A percentile compares a stretch with the other conserved stretches of the same genome.
Evolutionary conservation across 2,329 filamentous ascomycete genomes (phyloP).

Genomic region (Curvularia eragrostidis): DNA sequence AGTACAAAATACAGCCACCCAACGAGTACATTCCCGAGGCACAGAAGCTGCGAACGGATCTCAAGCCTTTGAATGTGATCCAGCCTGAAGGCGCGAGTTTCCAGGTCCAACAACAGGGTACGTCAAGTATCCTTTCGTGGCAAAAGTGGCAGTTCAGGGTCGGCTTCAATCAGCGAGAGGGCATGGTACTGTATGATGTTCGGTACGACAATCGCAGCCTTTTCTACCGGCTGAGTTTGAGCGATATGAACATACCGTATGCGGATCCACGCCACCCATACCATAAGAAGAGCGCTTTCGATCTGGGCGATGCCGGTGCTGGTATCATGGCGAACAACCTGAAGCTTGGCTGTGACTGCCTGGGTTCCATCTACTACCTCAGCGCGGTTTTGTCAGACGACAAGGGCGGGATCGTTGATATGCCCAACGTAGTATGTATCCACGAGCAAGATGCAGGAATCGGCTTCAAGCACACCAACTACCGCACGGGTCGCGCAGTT

Average conservation of each 20-base stretch:
- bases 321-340: conserved; percentile 74
- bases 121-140: conserved; percentile 66
- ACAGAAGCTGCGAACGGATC: conserved; percentile 64
- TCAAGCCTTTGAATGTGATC: conserved; percentile 69
- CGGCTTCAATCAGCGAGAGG: conserved; percentile 72
- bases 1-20: conserved; percentile 64
- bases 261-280: conserved; percentile 71
- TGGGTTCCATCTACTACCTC: conserved; percentile 73
- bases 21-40: conserved; percentile 73
- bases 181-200: conserved; percentile 72
- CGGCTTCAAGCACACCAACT: conserved; percentile 76
- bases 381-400: conserved; percentile 64
- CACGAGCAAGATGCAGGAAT: conserved; percentile 75
- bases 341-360: conserved; percentile 72
- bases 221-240: conserved; percentile 71
- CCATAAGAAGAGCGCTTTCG: conserved; percentile 71
- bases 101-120: conserved; percentile 58
- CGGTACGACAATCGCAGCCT: conserved; percentile 68
- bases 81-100: conserved; percentile 72
- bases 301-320: conserved; percentile 70
- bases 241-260: conserved; percentile 71
- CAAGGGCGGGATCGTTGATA: conserved; percentile 63
- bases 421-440: conserved; percentile 73
- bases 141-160: conserved; percentile 76
- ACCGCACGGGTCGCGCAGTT: conserved; percentile 68